These are phyloP conservation scores for Cyberlindnera euphorbiae DNA, from an alignment of 805 yeast species.

Conservation along the genomic window DNA sequence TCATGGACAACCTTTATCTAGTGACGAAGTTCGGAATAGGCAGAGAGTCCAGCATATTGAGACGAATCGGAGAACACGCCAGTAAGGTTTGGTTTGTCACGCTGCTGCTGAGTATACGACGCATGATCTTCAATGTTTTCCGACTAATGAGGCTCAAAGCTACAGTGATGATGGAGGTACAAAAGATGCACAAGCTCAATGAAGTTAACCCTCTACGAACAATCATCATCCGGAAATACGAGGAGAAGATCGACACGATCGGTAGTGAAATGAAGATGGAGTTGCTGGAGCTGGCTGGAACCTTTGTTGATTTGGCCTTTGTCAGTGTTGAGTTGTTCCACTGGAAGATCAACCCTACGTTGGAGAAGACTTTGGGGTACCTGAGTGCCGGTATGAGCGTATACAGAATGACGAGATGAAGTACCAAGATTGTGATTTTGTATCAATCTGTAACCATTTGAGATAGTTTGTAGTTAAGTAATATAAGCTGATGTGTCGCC, in stretches of 20 bases:
- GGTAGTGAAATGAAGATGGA: constrained; percentile 8
- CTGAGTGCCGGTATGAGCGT: constrained; percentile 16
- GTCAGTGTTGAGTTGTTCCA: constrained; percentile 17
- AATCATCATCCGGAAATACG: constrained; percentile 15
- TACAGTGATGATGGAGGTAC: constrained; percentile 7
- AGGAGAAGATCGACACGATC: constrained; percentile 10
- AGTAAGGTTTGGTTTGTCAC: constrained; percentile 21
- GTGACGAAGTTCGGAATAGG: constrained; percentile 16
- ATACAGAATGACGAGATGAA: constrained; percentile 14
- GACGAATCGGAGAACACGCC: constrained; percentile 5
- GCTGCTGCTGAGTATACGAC: constrained; percentile 11
- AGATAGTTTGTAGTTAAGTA: too few species aligned
- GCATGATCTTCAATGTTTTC: constrained; percentile 4
- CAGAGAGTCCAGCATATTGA: constrained; percentile 3
- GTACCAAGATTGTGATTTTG: too few species aligned
- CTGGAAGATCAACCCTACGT: constrained; percentile 11
- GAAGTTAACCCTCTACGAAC: constrained; percentile 4
- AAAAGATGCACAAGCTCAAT: constrained; percentile 4
- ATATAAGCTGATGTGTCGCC: too few species aligned
- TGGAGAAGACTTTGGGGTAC: constrained; percentile 15
- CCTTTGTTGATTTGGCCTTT: constrained; percentile 18
- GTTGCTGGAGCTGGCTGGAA: constrained; percentile 13
- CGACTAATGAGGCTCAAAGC: constrained; percentile 7
- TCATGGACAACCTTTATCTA: constrained; percentile 19
- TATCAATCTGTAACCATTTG: too few species aligned